Evolutionary conservation across 805 yeast genomes (phyloP), one percentile per base, ranked within the genome.

Genomic region (Kodamaea neixiangensis): DNA sequence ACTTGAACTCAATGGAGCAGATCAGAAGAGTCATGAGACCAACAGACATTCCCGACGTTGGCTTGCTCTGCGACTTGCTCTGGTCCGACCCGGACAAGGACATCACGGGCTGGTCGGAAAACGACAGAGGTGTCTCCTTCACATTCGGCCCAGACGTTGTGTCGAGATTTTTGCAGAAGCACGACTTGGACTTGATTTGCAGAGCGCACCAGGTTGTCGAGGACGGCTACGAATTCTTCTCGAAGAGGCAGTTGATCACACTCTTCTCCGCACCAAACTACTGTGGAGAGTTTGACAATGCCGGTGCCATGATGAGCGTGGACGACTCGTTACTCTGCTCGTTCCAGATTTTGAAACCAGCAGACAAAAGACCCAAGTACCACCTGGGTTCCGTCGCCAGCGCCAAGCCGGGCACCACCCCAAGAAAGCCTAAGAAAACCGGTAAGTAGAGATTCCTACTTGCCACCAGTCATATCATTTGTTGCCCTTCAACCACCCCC

Each of bases 81-180:
- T 93, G 99, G 99, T 89, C 97, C 2, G 99, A 93, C 71, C 99
- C 99, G 20, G 98, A 93, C 72, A 93, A 94, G 73, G 97, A 92
- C 72, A 92, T 93, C 61, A 90, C 94, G 31, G 99, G 98, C 15
- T 93, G 99, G 99, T 87, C 96, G 62, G 99, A 94, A 76, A 93
- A 94, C 71, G 99, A 94, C 76, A 88, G 99, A 75, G 98, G 98
- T 67, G 98, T 93, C 55, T 91, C 97, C 20, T 93, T 92, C 72
- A 93, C 98, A n/a, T 93, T 94, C 74, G 98, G 98, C n/a, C 98
- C 98, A 7, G 99, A 93, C 70, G 98, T 93, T 48, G 98, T 93
- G 49, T 88, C 96, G 59, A 81, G 98, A 72, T 93, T 93, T 69
- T 76, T 94, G 69, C 97, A 93, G 70, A 92, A 91, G 66, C 98